Evolutionary conservation across 2,329 filamentous ascomycete genomes (phyloP), one percentile per base, ranked within the genome.

Genomic region (Ploettnerulaceae sp.): DNA sequence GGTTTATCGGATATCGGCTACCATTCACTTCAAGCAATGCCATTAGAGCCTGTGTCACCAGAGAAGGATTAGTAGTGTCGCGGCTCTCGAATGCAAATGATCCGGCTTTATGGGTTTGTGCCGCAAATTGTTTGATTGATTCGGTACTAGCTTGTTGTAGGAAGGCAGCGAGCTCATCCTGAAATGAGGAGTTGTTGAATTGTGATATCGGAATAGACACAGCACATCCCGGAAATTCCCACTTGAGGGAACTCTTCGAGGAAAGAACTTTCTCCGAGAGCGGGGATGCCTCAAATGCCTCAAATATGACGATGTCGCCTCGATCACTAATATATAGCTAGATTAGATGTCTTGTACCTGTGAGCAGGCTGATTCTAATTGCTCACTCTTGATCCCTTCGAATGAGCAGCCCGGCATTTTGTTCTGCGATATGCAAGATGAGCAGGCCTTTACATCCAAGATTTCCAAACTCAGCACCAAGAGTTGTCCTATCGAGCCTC

Each of bases 241-340:
- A 81, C 46, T 67, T 57, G 0, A 86, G 61, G 1, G 78, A 72
- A 20, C 69, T 69, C 15, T 74, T 62, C 0, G 75, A 63, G 0
- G 70, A 69, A 2, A 83, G 66, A 0, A 82, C 74, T 11, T 70
- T 63, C 33, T 76, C 67, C 1, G 74, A 75, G 0, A 59, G 58
- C 0, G 82, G 67, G 0, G 79, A 81, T 0, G 74, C 69, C 58
- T 86, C 81, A 45, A 84, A 84, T 0, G 69, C 69, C 59, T 86
- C 81, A 36, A 83, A 75, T 46, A 78, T 14, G 54, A 73, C 52
- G 55, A 52, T 15, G 34, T 65, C 21, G 15, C 54, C 34, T 2
- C 44, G 14, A 6, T 43, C 26, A 44, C 57, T 61, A 39, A 14
- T 35, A 24, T 41, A 8, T 28, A 31, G 15, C 22, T 17, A 25